Conservation (phyloP, 225 moss, liverwort and hornwort species). For the Antitrichia curtipendula region DNA sequence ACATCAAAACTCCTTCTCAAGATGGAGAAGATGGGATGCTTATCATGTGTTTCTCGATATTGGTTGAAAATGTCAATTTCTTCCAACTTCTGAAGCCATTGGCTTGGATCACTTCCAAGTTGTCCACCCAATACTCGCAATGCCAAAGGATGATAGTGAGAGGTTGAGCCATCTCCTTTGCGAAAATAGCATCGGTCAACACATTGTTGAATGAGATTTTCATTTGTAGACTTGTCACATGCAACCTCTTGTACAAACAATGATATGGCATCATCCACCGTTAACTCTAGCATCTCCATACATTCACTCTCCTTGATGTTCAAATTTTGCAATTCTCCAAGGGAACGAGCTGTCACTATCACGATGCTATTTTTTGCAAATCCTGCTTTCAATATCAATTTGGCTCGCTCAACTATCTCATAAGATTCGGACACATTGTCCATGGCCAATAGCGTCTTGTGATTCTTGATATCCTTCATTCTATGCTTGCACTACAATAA, state of each 20-base stretch:
- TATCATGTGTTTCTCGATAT: background rate
- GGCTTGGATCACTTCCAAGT: background rate
- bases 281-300: background rate
- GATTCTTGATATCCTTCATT: background rate
- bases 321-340: background rate
- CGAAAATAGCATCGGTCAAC: background rate
- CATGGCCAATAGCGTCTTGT: background rate
- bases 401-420: background rate
- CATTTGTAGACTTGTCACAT: background rate
- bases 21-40: background rate
- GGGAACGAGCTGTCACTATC: background rate
- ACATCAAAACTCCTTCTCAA: background rate
- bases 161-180: background rate
- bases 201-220: background rate
- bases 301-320: background rate
- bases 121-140: background rate
- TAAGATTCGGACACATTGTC: background rate
- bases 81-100: background rate
- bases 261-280: background rate
- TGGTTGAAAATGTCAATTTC: background rate
- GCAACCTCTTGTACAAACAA: background rate
- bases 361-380: background rate
- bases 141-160: background rate
- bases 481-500: background rate
- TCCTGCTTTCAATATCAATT: background rate